phyloP scores from a whole-genome alignment of 495 filamentous ascomycete genomes.

The Lasiosphaeris hirsuta region DNA sequence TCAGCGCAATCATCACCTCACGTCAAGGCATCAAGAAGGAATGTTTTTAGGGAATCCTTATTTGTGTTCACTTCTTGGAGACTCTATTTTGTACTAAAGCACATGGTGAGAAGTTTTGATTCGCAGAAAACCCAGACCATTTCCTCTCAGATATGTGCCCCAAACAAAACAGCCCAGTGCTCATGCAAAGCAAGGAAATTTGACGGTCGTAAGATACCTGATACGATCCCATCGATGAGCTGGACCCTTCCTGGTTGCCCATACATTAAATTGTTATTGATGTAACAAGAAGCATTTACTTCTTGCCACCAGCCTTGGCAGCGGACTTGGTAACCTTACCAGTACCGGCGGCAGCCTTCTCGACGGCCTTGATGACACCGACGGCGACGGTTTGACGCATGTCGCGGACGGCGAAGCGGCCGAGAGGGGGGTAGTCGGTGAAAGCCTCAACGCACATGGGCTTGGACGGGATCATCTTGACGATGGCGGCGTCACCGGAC shows the following conservation, averaged over 20 bases:
- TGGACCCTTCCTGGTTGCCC: conserved; percentile 15
- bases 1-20: conserved; percentile 9
- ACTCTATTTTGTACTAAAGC: conserved; percentile 52
- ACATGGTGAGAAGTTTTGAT: conserved; percentile 48
- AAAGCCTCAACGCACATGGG: conserved; percentile 99
- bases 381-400: conserved; percentile 93
- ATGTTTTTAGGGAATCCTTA: conserved; percentile 23
- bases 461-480: conserved; percentile 99
- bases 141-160: conserved; percentile 40
- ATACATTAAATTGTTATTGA: conserved; percentile 13
- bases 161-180: conserved; percentile 43
- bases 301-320: conserved; percentile 60
- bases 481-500: conserved; percentile 99
- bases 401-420: conserved; percentile 97
- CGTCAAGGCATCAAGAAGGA: background rate
- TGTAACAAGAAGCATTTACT: conserved; percentile 38
- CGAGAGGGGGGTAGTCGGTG: conserved; percentile 98
- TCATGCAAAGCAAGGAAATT: conserved; percentile 42
- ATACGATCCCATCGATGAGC: conserved; percentile 19
- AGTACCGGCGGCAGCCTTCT: conserved; percentile 40
- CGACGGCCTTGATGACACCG: conserved; percentile 79
- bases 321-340: conserved; percentile 69
- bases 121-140: conserved; percentile 40
- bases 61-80: conserved; percentile 41
- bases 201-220: conserved; percentile 18